Conservation (phyloP, 2,329 filamentous ascomycete species). For the Talaromyces piceae region DNA sequence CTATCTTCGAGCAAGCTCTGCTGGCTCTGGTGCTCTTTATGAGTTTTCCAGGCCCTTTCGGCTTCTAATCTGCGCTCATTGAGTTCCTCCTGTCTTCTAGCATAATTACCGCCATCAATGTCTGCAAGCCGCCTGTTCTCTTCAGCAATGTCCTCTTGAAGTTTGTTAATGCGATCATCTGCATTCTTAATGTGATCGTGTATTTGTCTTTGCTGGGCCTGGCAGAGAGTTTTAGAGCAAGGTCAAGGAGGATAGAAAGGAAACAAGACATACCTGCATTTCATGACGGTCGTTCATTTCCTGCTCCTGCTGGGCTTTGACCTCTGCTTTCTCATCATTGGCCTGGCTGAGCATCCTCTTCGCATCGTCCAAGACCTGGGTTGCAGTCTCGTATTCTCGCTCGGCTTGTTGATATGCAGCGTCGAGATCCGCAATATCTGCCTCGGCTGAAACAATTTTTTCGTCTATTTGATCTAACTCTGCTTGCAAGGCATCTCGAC, state of each 20-base stretch:
- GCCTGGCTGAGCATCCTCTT: conserved; percentile 38
- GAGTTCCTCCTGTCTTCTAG: conserved; percentile 53
- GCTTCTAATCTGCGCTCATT: conserved; percentile 49
- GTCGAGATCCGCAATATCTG: conserved; percentile 38
- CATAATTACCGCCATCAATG: conserved; percentile 62
- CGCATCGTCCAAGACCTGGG: conserved; percentile 37
- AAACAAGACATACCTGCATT: conserved; percentile 36
- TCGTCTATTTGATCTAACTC: conserved; percentile 33
- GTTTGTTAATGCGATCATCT: conserved; percentile 35
- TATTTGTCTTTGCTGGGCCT: conserved; percentile 60
- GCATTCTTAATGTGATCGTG: conserved; percentile 50
- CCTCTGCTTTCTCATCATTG: conserved; percentile 41
- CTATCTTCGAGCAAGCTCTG: conserved; percentile 28
- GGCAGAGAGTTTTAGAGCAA: conserved; percentile 20
- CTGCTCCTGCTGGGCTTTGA: conserved; percentile 46
- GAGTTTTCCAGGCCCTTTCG: conserved; percentile 36
- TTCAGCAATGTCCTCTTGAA: conserved; percentile 39
- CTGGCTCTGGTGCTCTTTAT: conserved; percentile 36
- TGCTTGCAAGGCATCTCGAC: conserved; percentile 28
- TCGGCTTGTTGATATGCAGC: conserved; percentile 39
- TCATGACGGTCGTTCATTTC: conserved; percentile 48
- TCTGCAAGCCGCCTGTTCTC: conserved; percentile 53
- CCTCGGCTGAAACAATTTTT: conserved; percentile 43
- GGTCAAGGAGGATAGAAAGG: conserved; percentile 10
- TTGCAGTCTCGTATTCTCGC: conserved; percentile 31